Percentiles rank a stretch among this genome's conserved stretches.
phyloP scores from a whole-genome alignment of 768 basidiomycete species.

The Auricularia sp. region DNA sequence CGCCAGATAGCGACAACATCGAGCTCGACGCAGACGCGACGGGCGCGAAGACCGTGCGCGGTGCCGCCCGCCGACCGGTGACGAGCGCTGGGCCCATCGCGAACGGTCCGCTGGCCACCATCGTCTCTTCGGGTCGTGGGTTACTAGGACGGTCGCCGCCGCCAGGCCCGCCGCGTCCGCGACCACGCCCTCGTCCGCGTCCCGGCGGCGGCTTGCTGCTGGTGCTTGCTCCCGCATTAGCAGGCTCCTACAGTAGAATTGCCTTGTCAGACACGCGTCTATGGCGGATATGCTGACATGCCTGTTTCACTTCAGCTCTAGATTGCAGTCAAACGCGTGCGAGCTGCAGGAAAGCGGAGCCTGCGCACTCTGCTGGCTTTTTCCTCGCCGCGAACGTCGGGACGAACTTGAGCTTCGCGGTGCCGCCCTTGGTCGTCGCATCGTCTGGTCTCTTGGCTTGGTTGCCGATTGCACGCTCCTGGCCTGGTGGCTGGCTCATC shows the following conservation, averaged over 20 bases:
- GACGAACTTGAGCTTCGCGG: constrained; percentile 35
- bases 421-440: background rate
- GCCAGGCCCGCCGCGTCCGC: constrained; percentile 40
- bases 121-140: constrained; percentile 40
- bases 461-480: constrained; percentile 15
- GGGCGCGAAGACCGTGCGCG: constrained; percentile 50
- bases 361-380: constrained; percentile 62
- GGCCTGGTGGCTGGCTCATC: constrained; percentile 35
- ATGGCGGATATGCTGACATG: background rate
- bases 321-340: constrained; percentile 1
- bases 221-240: constrained; percentile 17
- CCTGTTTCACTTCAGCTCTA: constrained; percentile 6
- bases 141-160: constrained; percentile 36
- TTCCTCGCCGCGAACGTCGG: constrained; percentile 67
- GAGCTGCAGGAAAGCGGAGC: constrained; percentile 8
- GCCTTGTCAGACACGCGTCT: background rate
- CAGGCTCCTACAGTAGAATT: constrained; percentile 27
- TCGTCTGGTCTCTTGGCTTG: constrained; percentile 4
- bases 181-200: constrained; percentile 36
- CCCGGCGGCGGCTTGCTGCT: constrained; percentile 16
- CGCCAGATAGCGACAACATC: constrained; percentile 36
- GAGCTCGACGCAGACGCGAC: constrained; percentile 29
- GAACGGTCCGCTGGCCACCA: constrained; percentile 82
- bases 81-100: constrained; percentile 74
- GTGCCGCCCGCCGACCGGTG: constrained; percentile 37